A percentile compares a stretch with the other conserved stretches of the same genome.
phyloP scores from a whole-genome alignment of 768 basidiomycete species.

The Serendipita sp. region DNA sequence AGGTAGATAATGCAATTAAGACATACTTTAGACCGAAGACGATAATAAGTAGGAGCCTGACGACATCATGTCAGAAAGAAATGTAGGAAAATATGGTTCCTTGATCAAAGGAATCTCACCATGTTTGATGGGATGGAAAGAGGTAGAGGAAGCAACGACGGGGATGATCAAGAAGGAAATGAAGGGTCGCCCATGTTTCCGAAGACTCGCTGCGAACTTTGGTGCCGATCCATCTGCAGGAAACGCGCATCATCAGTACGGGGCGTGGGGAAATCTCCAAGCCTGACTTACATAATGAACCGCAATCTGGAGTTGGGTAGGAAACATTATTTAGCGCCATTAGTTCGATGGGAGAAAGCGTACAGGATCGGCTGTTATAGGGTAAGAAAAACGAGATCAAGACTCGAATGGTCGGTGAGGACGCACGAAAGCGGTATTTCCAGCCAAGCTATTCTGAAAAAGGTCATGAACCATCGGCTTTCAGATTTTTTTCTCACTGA shows the following conservation, averaged over 20 bases:
- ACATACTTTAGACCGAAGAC: background rate
- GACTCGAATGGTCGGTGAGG: background rate
- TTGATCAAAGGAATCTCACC: conserved; percentile 17
- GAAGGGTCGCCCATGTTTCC: conserved; percentile 20
- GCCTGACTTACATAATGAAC: background rate
- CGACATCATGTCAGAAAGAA: conserved; percentile 17
- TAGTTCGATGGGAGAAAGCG: conserved; percentile 17
- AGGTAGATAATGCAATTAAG: too few relatives aligned
- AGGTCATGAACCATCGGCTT: conserved; percentile 36
- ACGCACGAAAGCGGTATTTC: conserved; percentile 88
- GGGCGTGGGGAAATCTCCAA: background rate
- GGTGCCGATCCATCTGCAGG: conserved; percentile 18
- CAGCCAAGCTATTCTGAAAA: conserved; percentile 51
- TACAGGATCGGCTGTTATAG: conserved; percentile 63
- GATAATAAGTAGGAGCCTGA: background rate
- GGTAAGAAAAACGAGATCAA: conserved; percentile 3
- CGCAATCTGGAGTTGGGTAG: background rate
- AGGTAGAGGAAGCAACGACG: conserved; percentile 23
- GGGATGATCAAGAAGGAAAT: conserved; percentile 25
- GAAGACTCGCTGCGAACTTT: conserved; percentile 16
- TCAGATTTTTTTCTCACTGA: background rate
- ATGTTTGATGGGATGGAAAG: conserved; percentile 24
- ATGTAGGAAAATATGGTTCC: conserved; percentile 13
- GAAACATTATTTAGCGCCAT: too few relatives aligned
- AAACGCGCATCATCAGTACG: background rate